Evolutionary conservation across 1,139 yeast genomes (phyloP), one percentile per base, ranked within the genome.

Genomic region (Schizosaccharomyces versatilis): DNA sequence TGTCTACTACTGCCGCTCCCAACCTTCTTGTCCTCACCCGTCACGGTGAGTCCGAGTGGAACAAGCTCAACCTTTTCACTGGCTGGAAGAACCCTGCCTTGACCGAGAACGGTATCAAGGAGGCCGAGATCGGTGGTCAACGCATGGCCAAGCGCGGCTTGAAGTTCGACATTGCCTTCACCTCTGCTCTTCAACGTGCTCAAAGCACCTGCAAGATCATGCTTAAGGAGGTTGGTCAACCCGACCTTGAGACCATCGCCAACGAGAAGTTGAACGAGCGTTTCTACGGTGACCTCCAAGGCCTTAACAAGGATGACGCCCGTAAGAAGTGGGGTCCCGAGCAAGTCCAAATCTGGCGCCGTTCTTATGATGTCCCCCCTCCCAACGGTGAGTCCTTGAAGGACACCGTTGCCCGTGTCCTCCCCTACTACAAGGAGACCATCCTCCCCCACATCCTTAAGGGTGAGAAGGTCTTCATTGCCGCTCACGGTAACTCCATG

Each of bases 401-500:
- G 71, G 77, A 88, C 69, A 97, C 90, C 65, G 88, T 88, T 68
- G 96, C 88, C 75, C 85, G 98, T 76, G 73, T 90, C 71, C 79
- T 90, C 69, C 98, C 98, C 66, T 90, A 81, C 86, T 90, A 94
- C 95, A 90, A 86, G 72, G 94, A 85, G 67, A 85, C 79, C 68
- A 84, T 90, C 67, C 78, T 95, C 69, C 76, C 76, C 68, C 94
- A 85, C 70, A 77, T 90, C 67, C 74, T 83, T 67, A 79, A 69
- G 47, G 94, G 86, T 67, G 88, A 88, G 78, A 84, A 94, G 60
- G 97, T 88, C 59, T 71, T 90, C 70, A 71, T 90, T 68, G 93
- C 94, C 66, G 97, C 98, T 62, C 98, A 90, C 76, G 98, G 98
- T 73, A 90, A 90, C 84, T 88, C 97, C 57, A 78, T 90, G 72